Percentiles rank a stretch among this genome's conserved stretches.
These are phyloP conservation scores for Galeopsis tetrahit DNA, from an alignment of 257 asterid species.

Conservation along the genomic window DNA sequence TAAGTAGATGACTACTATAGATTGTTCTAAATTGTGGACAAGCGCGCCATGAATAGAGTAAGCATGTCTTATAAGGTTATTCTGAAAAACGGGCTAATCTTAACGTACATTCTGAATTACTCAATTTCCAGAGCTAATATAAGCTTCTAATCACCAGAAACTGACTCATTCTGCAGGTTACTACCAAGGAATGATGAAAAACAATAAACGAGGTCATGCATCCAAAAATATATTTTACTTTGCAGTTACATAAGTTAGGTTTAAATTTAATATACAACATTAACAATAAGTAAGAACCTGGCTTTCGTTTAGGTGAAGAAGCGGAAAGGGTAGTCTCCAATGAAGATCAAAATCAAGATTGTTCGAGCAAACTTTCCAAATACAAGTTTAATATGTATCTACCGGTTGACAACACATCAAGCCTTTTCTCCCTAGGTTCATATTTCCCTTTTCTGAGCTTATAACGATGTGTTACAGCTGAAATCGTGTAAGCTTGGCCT, in stretches of 20 bases:
- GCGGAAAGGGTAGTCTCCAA: constrained; percentile 14
- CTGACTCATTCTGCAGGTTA: not conserved
- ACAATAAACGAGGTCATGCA: not conserved
- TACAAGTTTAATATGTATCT: constrained; percentile 86
- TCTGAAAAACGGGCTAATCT: constrained; percentile 1
- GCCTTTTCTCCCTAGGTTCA: constrained; percentile 88
- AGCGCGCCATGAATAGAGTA: not conserved
- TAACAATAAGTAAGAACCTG: not conserved
- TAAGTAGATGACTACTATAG: not conserved
- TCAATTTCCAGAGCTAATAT: not conserved
- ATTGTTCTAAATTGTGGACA: not conserved
- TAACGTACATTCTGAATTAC: not conserved
- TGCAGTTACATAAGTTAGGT: constrained; percentile 5
- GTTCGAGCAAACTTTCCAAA: constrained; percentile 72
- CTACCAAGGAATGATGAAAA: not conserved
- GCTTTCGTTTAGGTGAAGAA: constrained; percentile 1
- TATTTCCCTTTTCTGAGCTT: constrained; percentile 95
- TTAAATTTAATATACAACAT: constrained; percentile 25
- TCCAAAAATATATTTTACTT: not conserved
- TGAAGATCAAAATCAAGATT: constrained; percentile 53
- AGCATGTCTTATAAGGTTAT: not conserved
- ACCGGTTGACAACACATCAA: constrained; percentile 87
- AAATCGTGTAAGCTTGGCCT: constrained; percentile 79
- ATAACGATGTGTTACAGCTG: constrained; percentile 90
- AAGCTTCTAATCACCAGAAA: not conserved